phyloP scores from a whole-genome alignment of 352 stramenopile species.

The Blastocystis sp. region DNA sequence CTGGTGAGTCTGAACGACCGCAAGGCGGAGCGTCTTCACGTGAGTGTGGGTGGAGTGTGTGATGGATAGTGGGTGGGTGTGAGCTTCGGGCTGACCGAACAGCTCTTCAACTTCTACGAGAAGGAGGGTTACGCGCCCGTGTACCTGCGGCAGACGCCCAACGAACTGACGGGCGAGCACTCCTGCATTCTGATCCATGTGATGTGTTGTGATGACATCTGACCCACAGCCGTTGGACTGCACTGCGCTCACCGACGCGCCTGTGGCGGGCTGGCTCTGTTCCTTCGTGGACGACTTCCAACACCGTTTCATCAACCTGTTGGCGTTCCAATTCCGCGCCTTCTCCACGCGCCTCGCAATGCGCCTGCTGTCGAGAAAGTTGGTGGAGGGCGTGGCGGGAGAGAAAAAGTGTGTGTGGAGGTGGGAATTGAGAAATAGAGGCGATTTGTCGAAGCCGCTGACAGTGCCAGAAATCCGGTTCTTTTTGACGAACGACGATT shows the following conservation, averaged over 20 bases:
- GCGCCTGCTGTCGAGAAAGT: conserved; percentile 84
- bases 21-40: conserved; percentile 90
- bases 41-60: neutral
- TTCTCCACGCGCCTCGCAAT: conserved; percentile 89
- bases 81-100: conserved; percentile 93
- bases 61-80: conserved; percentile 88
- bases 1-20: conserved; percentile 91
- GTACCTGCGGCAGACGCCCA: conserved; percentile 97
- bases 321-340: conserved; percentile 88
- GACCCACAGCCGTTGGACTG: conserved; percentile 75
- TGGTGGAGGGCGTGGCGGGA: conserved; percentile 74
- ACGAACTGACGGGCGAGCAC: conserved; percentile 97
- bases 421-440: conserved; percentile 76
- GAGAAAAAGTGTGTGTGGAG: conserved; percentile 73
- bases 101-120: conserved; percentile 96
- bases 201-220: conserved; percentile 80
- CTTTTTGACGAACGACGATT: conserved; percentile 92
- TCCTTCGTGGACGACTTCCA: conserved; percentile 90
- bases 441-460: conserved; percentile 79
- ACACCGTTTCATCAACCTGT: conserved; percentile 89
- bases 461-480: conserved; percentile 86
- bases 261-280: conserved; percentile 87
- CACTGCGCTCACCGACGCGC: conserved; percentile 82
- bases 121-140: conserved; percentile 90
- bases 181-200: conserved; percentile 86